Evolutionary conservation across 2,329 filamentous ascomycete species (phyloP), one percentile per base, ranked within the genome.

Genomic region (Aspergillus transmontanensis): DNA sequence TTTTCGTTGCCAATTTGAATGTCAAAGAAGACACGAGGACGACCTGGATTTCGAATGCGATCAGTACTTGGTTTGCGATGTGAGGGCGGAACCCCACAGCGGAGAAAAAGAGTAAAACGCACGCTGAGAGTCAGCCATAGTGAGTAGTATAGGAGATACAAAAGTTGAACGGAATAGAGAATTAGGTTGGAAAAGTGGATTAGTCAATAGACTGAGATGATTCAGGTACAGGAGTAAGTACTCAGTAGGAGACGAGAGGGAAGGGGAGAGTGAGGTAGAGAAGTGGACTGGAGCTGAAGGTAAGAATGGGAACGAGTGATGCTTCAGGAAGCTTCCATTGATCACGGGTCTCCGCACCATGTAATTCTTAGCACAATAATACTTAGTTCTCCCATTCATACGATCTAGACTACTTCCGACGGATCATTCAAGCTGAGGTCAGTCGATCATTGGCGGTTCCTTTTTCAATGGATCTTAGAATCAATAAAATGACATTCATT

Each of bases 11-110:
- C 93, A 75, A 98, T 90, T 66, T 89, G 84, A 76, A 99, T 89
- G 83, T 98, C 94, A 79, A 99, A 97, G 84, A 90, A 99, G 82
- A 97, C 94, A 72, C 91, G 89, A 76, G 88, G 87, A 74, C 91
- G 90, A 77, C 84, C 84, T 83, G 57, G 59, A 57, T 48, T 66
- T 57, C 64, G 62, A 48, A 56, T 57, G 55, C 62, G 57, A 65
- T 66, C 64, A 69, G 64, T 50, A 56, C 46, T 32, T 46, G 30
- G 61, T 26, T 30, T 48, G 28, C n/a, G 56, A 63, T 61, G 32
- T 45, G 23, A 59, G 50, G 59, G 34, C 34, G 54, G 45, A 62
- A 68, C 71, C 71, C 73, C 71, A 69, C 70, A 71, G 64, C 68
- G 64, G 60, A 61, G 58, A 53, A 46, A 60, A 46, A 51, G 19